Evolutionary conservation across 768 basidiomycete species (phyloP).

Genomic region (Mycena leptocephala): DNA sequence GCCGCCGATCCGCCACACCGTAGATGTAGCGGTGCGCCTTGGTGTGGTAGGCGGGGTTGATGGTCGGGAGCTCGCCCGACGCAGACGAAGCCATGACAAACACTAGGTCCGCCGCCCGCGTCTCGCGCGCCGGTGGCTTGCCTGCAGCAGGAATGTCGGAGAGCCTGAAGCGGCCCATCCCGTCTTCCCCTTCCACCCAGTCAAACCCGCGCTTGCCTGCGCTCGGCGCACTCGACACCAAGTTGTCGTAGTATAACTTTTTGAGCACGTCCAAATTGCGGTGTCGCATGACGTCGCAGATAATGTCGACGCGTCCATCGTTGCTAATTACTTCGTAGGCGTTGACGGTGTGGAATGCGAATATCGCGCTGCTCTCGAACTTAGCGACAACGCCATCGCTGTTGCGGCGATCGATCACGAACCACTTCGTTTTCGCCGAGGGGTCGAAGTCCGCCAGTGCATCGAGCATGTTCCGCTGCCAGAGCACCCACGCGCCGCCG

Average conservation of each 20-base stretch:
- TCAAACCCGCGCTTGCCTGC: conserved; percentile 36
- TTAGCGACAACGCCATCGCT: conserved; percentile 54
- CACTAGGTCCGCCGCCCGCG: conserved; percentile 23
- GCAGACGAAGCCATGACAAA: conserved; percentile 23
- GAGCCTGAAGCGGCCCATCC: conserved; percentile 40
- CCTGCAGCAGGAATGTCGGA: conserved; percentile 48
- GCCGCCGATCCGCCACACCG: conserved; percentile 43
- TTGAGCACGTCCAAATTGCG: conserved; percentile 36
- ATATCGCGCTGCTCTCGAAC: conserved; percentile 55
- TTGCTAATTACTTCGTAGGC: conserved; percentile 54
- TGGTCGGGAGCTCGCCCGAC: conserved; percentile 51
- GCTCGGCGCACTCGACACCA: conserved; percentile 26
- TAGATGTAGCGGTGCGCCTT: conserved; percentile 52
- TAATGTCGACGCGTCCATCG: conserved; percentile 52
- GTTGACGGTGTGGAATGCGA: conserved; percentile 58
- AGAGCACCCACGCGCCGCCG: conserved; percentile 4
- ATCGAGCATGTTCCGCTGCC: conserved; percentile 7
- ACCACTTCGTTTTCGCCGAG: conserved; percentile 48
- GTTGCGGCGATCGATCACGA: conserved; percentile 54
- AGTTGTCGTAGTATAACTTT: conserved; percentile 46
- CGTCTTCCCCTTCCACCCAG: background rate
- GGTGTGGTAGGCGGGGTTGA: conserved; percentile 50
- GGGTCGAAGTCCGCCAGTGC: background rate
- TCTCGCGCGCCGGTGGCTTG: background rate
- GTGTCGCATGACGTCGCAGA: conserved; percentile 24